phyloP scores from a whole-genome alignment of 805 yeast genomes.

The Vanderwaltozyma verrucispora region DNA sequence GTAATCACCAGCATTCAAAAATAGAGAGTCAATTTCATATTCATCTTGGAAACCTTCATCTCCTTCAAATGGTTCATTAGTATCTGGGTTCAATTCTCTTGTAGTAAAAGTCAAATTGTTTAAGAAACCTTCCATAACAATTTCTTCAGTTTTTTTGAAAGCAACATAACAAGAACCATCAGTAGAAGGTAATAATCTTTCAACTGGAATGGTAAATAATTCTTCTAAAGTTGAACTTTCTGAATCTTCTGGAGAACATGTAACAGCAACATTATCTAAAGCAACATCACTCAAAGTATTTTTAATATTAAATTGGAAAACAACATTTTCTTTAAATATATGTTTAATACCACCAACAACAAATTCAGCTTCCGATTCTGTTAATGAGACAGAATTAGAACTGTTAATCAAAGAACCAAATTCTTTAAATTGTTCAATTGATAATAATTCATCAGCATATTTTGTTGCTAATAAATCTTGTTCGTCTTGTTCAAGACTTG shows the following conservation, averaged over 20 bases:
- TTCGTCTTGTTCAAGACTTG: slow-evolving; percentile 22
- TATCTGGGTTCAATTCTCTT: slow-evolving; percentile 67
- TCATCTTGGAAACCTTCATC: slow-evolving; percentile 90
- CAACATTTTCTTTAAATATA: slow-evolving; percentile 59
- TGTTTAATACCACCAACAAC: slow-evolving; percentile 80
- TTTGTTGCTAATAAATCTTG: slow-evolving; percentile 44
- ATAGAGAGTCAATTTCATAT: slow-evolving; percentile 78
- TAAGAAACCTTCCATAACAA: slow-evolving; percentile 43
- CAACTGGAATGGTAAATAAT: slow-evolving; percentile 67
- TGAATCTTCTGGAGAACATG: slow-evolving; percentile 52
- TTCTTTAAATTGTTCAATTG: slow-evolving; percentile 59
- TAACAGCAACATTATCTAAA: slow-evolving; percentile 65
- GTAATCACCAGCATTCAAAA: slow-evolving; percentile 67
- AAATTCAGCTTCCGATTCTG: slow-evolving; percentile 90
- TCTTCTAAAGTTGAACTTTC: slow-evolving; percentile 39
- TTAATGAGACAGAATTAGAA: slow-evolving; percentile 53
- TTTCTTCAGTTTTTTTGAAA: slow-evolving; percentile 42
- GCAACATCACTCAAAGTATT: slow-evolving; percentile 76
- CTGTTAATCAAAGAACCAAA: slow-evolving; percentile 73
- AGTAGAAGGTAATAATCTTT: slow-evolving; percentile 57
- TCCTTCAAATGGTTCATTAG: slow-evolving; percentile 52
- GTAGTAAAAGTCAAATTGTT: slow-evolving; percentile 65
- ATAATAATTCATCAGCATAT: slow-evolving; percentile 57
- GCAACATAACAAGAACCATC: slow-evolving; percentile 73
- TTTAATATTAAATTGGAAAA: slow-evolving; percentile 72